phyloP scores from a whole-genome alignment of 2,329 filamentous ascomycete genomes.

The Alternaria ethzedia region DNA sequence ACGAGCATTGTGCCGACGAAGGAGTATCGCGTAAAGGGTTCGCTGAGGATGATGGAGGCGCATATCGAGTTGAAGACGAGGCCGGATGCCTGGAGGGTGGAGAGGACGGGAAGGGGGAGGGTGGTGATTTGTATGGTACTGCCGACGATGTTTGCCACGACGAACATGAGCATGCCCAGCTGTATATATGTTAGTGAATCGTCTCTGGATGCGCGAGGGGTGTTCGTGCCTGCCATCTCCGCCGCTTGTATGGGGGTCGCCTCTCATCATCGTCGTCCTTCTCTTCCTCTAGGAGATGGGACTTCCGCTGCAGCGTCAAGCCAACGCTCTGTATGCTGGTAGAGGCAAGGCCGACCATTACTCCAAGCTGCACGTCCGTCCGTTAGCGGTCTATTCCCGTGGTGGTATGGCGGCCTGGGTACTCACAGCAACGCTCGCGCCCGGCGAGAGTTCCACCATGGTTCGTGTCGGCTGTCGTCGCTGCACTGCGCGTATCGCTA shows the following conservation, averaged over 20 bases:
- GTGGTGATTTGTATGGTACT: constrained; percentile 98
- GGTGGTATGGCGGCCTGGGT: not conserved
- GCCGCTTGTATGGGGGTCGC: constrained; percentile 84
- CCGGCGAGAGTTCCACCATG: constrained; percentile 52
- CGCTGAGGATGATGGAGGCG: constrained; percentile 87
- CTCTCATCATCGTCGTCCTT: constrained; percentile 79
- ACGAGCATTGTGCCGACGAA: constrained; percentile 88
- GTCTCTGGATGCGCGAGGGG: not conserved
- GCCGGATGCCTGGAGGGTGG: constrained; percentile 87
- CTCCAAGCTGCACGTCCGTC: constrained; percentile 71
- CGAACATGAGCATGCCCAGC: constrained; percentile 95
- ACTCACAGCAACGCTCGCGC: constrained; percentile 52
- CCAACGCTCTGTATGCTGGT: constrained; percentile 95
- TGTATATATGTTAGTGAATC: constrained; percentile 34
- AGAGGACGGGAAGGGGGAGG: constrained; percentile 89
- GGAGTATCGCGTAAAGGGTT: constrained; percentile 95
- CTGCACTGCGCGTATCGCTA: constrained; percentile 35
- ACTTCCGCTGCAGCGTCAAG: constrained; percentile 95
- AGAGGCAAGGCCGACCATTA: constrained; percentile 89
- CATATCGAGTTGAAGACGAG: constrained; percentile 99
- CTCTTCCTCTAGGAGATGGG: constrained; percentile 96
- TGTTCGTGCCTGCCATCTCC: constrained; percentile 79
- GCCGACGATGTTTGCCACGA: constrained; percentile 90
- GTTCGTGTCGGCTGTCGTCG: constrained; percentile 20
- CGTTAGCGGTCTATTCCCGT: not conserved